A percentile compares a stretch with the other conserved stretches of the same genome.
These are phyloP conservation scores for Hibiscus trionum DNA, from an alignment of 345 rosid species.

Conservation along the genomic window DNA sequence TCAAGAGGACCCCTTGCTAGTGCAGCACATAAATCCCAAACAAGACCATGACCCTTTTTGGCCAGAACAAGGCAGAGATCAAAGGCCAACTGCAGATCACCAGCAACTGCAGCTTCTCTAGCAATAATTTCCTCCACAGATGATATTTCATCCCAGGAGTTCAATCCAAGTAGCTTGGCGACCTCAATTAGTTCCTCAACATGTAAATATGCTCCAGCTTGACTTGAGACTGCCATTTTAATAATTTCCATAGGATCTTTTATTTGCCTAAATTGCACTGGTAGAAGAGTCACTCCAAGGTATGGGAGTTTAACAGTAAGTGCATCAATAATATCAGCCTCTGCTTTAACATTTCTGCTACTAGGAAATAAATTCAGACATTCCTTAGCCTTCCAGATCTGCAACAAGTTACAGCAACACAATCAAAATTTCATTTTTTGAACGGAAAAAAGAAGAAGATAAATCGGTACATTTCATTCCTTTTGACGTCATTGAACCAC, in stretches of 20 bases:
- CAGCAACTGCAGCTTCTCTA: conserved; percentile 96
- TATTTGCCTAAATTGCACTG: conserved; percentile 89
- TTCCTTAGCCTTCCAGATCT: conserved; percentile 99
- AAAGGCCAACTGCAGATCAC: conserved; percentile 94
- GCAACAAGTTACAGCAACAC: conserved; percentile 23
- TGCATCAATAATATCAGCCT: conserved; percentile 76
- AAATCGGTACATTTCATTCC: not conserved
- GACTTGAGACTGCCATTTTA: conserved; percentile 84
- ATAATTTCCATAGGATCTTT: conserved; percentile 94
- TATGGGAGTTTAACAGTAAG: conserved; percentile 82
- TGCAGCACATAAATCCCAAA: conserved; percentile 99
- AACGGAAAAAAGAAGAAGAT: not conserved
- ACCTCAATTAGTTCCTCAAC: conserved; percentile 91
- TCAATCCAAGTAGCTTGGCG: conserved; percentile 89
- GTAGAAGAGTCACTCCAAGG: conserved; percentile 85
- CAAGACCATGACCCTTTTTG: conserved; percentile 85
- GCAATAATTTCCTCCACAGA: conserved; percentile 95
- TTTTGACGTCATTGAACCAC: not conserved
- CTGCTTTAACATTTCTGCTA: conserved; percentile 76
- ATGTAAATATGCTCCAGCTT: conserved; percentile 80
- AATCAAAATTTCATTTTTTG: not conserved
- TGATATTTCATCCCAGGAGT: conserved; percentile 63
- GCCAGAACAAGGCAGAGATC: conserved; percentile 81
- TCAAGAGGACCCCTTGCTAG: conserved; percentile 96
- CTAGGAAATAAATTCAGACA: conserved; percentile 74